Conservation (phyloP, 2,329 filamentous ascomycete genomes). For the Rutstroemia sp. region DNA sequence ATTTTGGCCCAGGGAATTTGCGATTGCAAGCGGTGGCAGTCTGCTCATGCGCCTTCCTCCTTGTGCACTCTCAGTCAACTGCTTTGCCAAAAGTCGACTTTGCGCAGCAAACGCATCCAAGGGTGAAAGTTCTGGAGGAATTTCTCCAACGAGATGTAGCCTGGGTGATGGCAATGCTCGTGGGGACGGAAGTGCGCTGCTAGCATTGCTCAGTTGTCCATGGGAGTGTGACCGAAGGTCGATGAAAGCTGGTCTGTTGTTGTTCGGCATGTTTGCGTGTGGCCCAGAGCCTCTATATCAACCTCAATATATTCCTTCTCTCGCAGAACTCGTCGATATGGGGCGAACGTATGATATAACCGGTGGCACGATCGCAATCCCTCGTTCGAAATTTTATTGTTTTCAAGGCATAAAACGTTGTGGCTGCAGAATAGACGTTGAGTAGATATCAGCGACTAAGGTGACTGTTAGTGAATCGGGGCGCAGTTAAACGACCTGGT, state of each 20-base stretch:
- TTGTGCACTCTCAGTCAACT: slow-evolving; percentile 71
- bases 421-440: slow-evolving; percentile 2
- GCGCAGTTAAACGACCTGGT: slow-evolving; percentile 5
- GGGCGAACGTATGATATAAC: background rate
- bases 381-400: background rate
- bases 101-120: slow-evolving; percentile 93
- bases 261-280: slow-evolving; percentile 20
- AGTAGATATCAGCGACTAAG: background rate
- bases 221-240: slow-evolving; percentile 27
- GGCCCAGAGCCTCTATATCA: slow-evolving; percentile 2
- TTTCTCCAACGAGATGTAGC: slow-evolving; percentile 69
- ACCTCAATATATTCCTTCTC: background rate
- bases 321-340: background rate
- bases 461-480: slow-evolving; percentile 1
- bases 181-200: slow-evolving; percentile 17
- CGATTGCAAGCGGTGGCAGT: slow-evolving; percentile 73
- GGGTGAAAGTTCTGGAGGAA: slow-evolving; percentile 84
- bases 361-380: background rate
- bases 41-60: slow-evolving; percentile 76
- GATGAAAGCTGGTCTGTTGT: slow-evolving; percentile 24
- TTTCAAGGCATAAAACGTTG: slow-evolving; percentile 2
- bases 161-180: slow-evolving; percentile 50
- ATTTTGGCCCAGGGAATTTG: slow-evolving; percentile 71
- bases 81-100: slow-evolving; percentile 77
- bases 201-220: slow-evolving; percentile 18